Percentiles rank a stretch among this genome's conserved stretches.
Evolutionary conservation across 1,139 yeast genomes (phyloP).

Genomic region (Ogataea hybrid): DNA sequence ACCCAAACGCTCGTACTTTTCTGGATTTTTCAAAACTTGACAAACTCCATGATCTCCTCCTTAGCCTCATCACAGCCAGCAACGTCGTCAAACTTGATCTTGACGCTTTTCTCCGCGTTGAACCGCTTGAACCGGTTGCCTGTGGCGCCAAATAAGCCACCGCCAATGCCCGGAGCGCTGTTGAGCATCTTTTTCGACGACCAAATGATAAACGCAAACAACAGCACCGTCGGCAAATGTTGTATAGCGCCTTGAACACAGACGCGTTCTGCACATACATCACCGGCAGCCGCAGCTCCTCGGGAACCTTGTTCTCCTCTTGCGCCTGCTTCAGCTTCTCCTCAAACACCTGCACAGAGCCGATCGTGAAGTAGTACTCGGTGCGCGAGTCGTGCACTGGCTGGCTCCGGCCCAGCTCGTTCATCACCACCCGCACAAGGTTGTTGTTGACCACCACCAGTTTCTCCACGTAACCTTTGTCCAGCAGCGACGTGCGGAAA

Average conservation of each 20-base stretch:
- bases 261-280: conserved; percentile 60
- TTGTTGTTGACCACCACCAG: conserved; percentile 64
- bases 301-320: conserved; percentile 57
- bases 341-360: conserved; percentile 72
- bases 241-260: conserved; percentile 53
- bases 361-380: conserved; percentile 63
- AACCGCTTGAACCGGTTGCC: conserved; percentile 21
- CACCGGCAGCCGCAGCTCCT: conserved; percentile 62
- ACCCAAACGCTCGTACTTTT: conserved; percentile 71
- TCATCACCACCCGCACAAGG: conserved; percentile 64
- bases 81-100: conserved; percentile 72
- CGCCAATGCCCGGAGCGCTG: conserved; percentile 53
- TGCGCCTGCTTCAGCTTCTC: conserved; percentile 62
- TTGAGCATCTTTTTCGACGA: conserved; percentile 58
- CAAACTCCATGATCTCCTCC: conserved; percentile 84
- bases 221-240: conserved; percentile 67
- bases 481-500: conserved; percentile 59
- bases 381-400: conserved; percentile 34
- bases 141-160: conserved; percentile 35
- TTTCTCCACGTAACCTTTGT: conserved; percentile 65
- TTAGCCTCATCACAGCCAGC: conserved; percentile 85
- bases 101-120: conserved; percentile 36
- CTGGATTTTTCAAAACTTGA: conserved; percentile 72
- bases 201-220: conserved; percentile 73
- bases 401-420: conserved; percentile 48